A percentile compares a stretch with the other conserved stretches of the same genome.
Conservation (phyloP, 73 alveolate genomes). For the Tetrahymena malaccensis region DNA sequence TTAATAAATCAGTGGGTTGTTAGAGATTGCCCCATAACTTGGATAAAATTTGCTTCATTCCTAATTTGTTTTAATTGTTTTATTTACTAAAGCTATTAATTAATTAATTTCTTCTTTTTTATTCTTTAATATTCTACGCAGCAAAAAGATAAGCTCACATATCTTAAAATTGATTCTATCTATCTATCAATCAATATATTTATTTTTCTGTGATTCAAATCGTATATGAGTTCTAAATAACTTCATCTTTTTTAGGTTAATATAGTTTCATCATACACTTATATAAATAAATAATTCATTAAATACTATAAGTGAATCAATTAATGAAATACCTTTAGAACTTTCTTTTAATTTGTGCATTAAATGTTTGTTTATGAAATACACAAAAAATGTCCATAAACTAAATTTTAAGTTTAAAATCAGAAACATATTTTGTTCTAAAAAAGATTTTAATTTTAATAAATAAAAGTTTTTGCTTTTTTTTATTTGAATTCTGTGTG, state of each 20-base stretch:
- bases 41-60: not conserved
- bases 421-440: not conserved
- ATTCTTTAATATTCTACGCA: not conserved
- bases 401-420: too few relatives aligned
- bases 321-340: too few relatives aligned
- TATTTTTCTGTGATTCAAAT: too few relatives aligned
- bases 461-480: too few relatives aligned
- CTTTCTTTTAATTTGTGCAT: too few relatives aligned
- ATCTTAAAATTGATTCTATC: not conserved
- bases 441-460: too few relatives aligned
- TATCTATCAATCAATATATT: not conserved
- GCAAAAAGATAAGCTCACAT: not conserved
- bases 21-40: not conserved
- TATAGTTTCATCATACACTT: not conserved
- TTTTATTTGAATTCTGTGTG: too few relatives aligned
- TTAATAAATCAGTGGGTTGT: not conserved
- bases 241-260: not conserved
- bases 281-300: too few relatives aligned
- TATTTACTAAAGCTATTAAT: not conserved
- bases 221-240: not conserved
- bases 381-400: not conserved
- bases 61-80: not conserved
- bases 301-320: too few relatives aligned
- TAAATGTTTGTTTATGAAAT: too few relatives aligned
- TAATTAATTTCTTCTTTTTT: not conserved